Evolutionary conservation across 73 alveolate genomes (phyloP), one percentile per base, ranked within the genome.

Genomic region (Strombidium stylifer): DNA sequence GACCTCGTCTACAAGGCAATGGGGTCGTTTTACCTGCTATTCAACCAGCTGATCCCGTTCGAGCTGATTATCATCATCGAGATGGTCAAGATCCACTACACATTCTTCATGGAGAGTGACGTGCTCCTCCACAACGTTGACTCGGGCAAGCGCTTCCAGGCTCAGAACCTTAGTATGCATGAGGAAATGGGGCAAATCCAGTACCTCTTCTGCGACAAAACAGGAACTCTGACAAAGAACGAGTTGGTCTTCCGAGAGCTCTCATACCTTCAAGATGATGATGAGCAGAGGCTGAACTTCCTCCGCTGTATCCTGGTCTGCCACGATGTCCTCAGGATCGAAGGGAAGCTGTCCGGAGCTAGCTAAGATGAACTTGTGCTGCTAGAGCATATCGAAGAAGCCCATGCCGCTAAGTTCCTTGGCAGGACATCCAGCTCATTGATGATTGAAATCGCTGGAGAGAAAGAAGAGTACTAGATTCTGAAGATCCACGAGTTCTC

Each of bases 401-500:
- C 46, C 4, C 19, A 60, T 23, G 25, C 42, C 28, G 74, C 60
- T 4, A 25, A 18, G 25, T 60, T 60, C 14, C 5, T 40, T 2
- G 15, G 41, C 2, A 60, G 74, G 42, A 46, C 37, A 11, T 40
- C 58, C 5, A 15, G 42, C 1, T 1, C 3, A 11, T 20, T 41
- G 8, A 41, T 16, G 1, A 60, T 60, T 3, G 46, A 60, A 40
- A 19, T 60, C 18, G 10, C 15, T 6, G 18, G 25, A 65, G 72
- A 60, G 3, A 62, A 32, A n/a, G 75, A 83, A 44, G 52, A 44
- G 15, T 89, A 68, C 72, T 74, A 68, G 45, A 59, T 84, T 36
- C 72, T 81, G 42, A 59, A 57, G 35, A 56, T 69, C 34, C 21
- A 84, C 23, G 94, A 90, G 0, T 89, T 89, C 58, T 89, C 84